Percentiles rank a stretch among this genome's conserved stretches.
Conservation (phyloP, 495 filamentous ascomycete species). For the Hyaloscypha hepaticicola region DNA sequence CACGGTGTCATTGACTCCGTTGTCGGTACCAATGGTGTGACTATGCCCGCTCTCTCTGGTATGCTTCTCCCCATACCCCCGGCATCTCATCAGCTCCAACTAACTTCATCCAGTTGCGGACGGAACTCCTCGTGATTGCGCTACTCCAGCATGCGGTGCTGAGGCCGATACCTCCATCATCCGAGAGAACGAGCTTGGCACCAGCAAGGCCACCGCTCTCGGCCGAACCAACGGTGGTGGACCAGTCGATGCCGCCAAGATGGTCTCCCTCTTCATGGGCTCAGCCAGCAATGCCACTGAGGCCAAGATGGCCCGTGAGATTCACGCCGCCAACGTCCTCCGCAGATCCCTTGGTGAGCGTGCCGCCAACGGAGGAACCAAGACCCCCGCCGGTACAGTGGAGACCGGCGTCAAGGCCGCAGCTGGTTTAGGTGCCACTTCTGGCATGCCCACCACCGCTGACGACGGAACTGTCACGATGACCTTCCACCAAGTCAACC, state of each 20-base stretch:
- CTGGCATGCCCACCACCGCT: conserved; percentile 51
- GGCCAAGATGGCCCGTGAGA: conserved; percentile 31
- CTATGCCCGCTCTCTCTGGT: conserved; percentile 53
- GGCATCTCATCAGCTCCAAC: not conserved
- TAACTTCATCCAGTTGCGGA: conserved; percentile 45
- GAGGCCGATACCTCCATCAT: conserved; percentile 55
- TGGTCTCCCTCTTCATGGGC: conserved; percentile 47
- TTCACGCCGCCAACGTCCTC: conserved; percentile 27
- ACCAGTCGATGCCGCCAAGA: conserved; percentile 48
- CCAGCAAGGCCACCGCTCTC: conserved; percentile 48
- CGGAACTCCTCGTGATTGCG: conserved; percentile 58
- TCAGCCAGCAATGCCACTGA: conserved; percentile 27
- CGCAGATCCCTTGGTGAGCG: conserved; percentile 26
- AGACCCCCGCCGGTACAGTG: conserved; percentile 36
- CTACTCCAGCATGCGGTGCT: conserved; percentile 48
- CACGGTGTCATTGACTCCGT: conserved; percentile 54
- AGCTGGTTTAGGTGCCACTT: conserved; percentile 40
- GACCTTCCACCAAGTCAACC: conserved; percentile 54
- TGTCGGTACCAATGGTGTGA: conserved; percentile 52
- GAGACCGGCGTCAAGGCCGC: conserved; percentile 46
- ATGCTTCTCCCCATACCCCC: conserved; percentile 13
- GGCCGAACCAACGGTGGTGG: conserved; percentile 57
- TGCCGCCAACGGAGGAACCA: conserved; percentile 36
- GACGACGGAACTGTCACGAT: conserved; percentile 56
- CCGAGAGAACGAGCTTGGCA: conserved; percentile 45